Evolutionary conservation across 2,329 filamentous ascomycete species (phyloP).

Genomic region (Sordariomycetes sp.): DNA sequence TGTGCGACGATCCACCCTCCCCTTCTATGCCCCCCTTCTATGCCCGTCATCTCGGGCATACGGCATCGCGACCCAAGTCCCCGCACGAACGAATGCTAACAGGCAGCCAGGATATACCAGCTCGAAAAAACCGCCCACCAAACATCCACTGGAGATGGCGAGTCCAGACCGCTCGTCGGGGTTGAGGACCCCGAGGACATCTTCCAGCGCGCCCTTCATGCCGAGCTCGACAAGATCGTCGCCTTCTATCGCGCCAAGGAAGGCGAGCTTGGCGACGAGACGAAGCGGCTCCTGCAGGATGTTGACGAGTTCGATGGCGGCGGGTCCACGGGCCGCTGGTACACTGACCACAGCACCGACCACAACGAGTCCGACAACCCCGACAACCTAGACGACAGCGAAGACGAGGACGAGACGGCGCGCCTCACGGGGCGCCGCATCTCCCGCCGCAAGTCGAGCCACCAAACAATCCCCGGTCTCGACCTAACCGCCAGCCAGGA

Average conservation of each 20-base stretch:
- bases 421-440: slow-evolving; percentile 35
- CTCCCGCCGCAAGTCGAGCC: slow-evolving; percentile 19
- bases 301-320: slow-evolving; percentile 54
- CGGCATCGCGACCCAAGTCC: not conserved
- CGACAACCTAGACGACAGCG: slow-evolving; percentile 53
- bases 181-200: slow-evolving; percentile 67
- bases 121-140: slow-evolving; percentile 66
- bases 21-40: not conserved
- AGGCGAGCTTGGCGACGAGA: slow-evolving; percentile 72
- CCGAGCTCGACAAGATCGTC: slow-evolving; percentile 87
- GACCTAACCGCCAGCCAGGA: slow-evolving; percentile 46
- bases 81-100: not conserved
- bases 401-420: slow-evolving; percentile 49
- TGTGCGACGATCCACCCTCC: slow-evolving; percentile 45
- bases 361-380: slow-evolving; percentile 44
- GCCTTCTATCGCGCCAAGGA: slow-evolving; percentile 89
- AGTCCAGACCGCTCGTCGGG: slow-evolving; percentile 73
- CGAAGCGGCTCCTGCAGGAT: slow-evolving; percentile 66
- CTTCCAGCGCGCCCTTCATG: slow-evolving; percentile 72
- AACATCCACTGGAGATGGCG: slow-evolving; percentile 54
- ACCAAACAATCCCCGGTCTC: slow-evolving; percentile 32
- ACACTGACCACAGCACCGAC: slow-evolving; percentile 22
- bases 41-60: not conserved
- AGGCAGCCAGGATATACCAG: slow-evolving; percentile 67
- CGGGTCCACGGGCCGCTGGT: slow-evolving; percentile 13